Evolutionary conservation across 2,329 filamentous ascomycete species (phyloP).

Genomic region (Epichloe uncinata): DNA sequence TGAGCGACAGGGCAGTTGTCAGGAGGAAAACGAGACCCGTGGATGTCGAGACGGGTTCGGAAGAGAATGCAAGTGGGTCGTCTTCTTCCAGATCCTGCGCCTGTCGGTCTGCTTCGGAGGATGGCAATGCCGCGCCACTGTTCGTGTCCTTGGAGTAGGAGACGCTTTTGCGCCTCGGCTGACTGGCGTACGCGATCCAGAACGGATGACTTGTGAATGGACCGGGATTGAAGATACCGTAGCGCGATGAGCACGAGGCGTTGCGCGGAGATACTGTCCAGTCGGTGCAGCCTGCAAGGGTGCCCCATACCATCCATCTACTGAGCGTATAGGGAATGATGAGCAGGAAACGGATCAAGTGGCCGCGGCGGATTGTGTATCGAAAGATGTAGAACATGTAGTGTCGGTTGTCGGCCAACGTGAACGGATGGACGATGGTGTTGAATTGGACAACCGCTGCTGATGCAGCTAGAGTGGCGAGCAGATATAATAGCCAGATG

Average conservation of each 20-base stretch:
- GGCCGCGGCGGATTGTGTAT: slow-evolving; percentile 57
- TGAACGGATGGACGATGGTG: slow-evolving; percentile 92
- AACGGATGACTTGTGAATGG: slow-evolving; percentile 20
- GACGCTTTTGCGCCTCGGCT: slow-evolving; percentile 6
- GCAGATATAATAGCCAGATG: slow-evolving; percentile 23
- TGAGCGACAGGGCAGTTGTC: slow-evolving; percentile 62
- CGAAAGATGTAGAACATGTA: slow-evolving; percentile 97
- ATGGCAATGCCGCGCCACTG: not conserved
- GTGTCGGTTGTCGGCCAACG: slow-evolving; percentile 88
- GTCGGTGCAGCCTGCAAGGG: slow-evolving; percentile 36
- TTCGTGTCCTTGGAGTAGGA: slow-evolving; percentile 6
- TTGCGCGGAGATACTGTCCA: slow-evolving; percentile 9
- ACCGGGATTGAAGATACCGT: not conserved
- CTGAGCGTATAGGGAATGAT: slow-evolving; percentile 57
- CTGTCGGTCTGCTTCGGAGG: slow-evolving; percentile 1
- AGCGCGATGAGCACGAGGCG: not conserved
- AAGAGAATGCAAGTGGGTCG: slow-evolving; percentile 15
- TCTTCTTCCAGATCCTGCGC: slow-evolving; percentile 10
- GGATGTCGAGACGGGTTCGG: slow-evolving; percentile 29
- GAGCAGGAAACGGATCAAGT: slow-evolving; percentile 50
- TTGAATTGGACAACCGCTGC: slow-evolving; percentile 56
- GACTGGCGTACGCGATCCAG: slow-evolving; percentile 3
- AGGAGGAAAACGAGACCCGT: slow-evolving; percentile 46
- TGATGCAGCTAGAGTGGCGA: slow-evolving; percentile 23
- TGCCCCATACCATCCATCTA: slow-evolving; percentile 53